A percentile compares a stretch with the other conserved stretches of the same genome.
phyloP scores from a whole-genome alignment of 2,329 filamentous ascomycete species.

The Fusarium cyanostomum region DNA sequence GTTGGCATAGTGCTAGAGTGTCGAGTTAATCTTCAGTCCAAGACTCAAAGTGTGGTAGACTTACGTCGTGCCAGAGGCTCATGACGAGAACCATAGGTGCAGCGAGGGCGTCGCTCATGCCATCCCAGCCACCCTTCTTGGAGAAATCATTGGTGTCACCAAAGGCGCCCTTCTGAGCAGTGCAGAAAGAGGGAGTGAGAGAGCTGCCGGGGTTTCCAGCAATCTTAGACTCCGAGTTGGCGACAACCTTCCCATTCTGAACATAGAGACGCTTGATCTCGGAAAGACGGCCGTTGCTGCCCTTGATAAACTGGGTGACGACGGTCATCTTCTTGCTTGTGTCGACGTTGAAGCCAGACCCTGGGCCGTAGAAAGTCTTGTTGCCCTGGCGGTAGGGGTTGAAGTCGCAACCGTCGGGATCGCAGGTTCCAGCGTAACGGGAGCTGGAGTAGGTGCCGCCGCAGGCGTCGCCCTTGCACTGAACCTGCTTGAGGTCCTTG shows the following conservation, averaged over 20 bases:
- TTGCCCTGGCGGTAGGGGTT: conserved; percentile 74
- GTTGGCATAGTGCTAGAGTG: conserved; percentile 61
- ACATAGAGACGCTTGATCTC: conserved; percentile 73
- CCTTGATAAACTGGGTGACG: conserved; percentile 69
- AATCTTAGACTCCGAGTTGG: conserved; percentile 58
- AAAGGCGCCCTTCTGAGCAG: conserved; percentile 65
- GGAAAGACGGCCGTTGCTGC: conserved; percentile 60
- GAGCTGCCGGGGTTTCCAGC: conserved; percentile 53
- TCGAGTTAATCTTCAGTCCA: conserved; percentile 9
- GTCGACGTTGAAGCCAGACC: conserved; percentile 64
- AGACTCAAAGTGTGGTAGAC: conserved; percentile 14
- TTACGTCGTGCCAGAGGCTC: conserved; percentile 68
- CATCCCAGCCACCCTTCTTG: conserved; percentile 64
- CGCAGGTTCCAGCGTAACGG: conserved; percentile 71
- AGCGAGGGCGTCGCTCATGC: conserved; percentile 60
- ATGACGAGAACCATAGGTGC: conserved; percentile 59
- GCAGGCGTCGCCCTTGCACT: conserved; percentile 61
- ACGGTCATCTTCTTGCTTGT: conserved; percentile 70
- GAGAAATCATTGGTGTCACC: conserved; percentile 64
- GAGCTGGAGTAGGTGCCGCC: conserved; percentile 62
- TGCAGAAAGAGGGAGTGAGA: conserved; percentile 68
- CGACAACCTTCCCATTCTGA: conserved; percentile 68
- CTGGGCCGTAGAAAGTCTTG: conserved; percentile 68
- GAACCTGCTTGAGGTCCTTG: conserved; percentile 57
- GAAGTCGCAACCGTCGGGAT: conserved; percentile 77